Evolutionary conservation across 169 alveolate species (phyloP), one percentile per base, ranked within the genome.

Genomic region (Plasmodium gaboni): DNA sequence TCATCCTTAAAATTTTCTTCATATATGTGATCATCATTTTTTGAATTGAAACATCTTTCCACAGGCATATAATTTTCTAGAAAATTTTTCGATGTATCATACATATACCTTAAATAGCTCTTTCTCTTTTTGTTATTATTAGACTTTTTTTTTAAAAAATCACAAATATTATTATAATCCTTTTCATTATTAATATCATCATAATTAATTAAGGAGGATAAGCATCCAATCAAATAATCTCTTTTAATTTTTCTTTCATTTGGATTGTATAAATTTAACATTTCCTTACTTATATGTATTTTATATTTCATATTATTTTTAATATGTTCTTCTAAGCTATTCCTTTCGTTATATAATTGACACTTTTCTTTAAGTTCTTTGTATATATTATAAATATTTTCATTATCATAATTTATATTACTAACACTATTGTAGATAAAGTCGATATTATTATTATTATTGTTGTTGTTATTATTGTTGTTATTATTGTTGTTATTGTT

Each of bases 221-320:
- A 60, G 70, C 85, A 32, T 19, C 91, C 91, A n/a, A 83, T 61
- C 48, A 83, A 61, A 71, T 83, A 83, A 68, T 83, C 71, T 53
- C 59, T 68, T 83, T 69, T 68, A 22, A 53, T 19, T 55, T 51
- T 68, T 53, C n/a, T 83, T 48, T 32, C 59, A 68, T 53, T 67
- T 38, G n/a, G 12, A 68, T 83, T 83, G 51, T 68, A 68, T 32
- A 57, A 68, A 55, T 68, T 50, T 46, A 83, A 15, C 57, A 50
- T 83, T 68, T 83, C 83, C 42, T 83, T 83, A 53, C 24, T 69
- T 19, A 67, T 53, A 17, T 44, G 59, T 55, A 55, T 83, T 68
- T 83, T 83, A 15, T 67, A 78, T n/a, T 50, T 83, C 60, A 51
- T 4, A 55, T 48, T 10, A 63, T 71, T 19, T 60, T 59, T 57